Base-by-base conservation (phyloP, 2,329 filamentous ascomycete species). In the Claviceps sp. region DNA sequence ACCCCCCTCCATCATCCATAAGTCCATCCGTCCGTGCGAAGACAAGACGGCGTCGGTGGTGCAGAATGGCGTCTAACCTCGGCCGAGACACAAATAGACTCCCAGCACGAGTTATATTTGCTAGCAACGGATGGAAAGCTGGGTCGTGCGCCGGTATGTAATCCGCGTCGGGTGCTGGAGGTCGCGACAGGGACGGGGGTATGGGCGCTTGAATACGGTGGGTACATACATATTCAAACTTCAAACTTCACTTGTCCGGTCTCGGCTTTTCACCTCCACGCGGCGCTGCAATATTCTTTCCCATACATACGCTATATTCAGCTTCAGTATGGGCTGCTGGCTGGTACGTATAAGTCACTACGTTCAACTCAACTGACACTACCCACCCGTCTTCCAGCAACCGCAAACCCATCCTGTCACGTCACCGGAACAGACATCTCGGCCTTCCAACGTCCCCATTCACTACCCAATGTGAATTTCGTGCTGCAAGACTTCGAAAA, bases 401-500 rank as follows among this genome's bases (percentile, higher is more conserved):
- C 70, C 51, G 61, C 70, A 53, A 65, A 67, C 53, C 71, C 71
- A 0, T 62, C 64, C 43, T 61, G 59, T 20, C 57, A 64, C 37
- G 71, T 75, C 4, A 63, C 67, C 3, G 73, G 73, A 18, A 71
- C 66, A 1, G 75, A 78, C 55, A 66, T 78, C 6, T 72, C 67
- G 51, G 72, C 72, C 9, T 70, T 73, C 42, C 74, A 78, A 57
- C 73, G 51, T 2, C n/a, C 36, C 4, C 40, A 49, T 16, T 36
- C 41, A 1, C 44, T 51, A 5, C 71, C 74, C 22, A 81, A 80
- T 57, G 68, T 77, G 48, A 67, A 66, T 22, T 81, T 81, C 60
- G 64, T 78, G 49, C 67, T 80, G 38, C 76, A 80, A 56, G 77
- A 81, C 56, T 64, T 72, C 30, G 75, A 54, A 26, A 24, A 77